Evolutionary conservation across 2,329 filamentous ascomycete genomes (phyloP).

Genomic region (Scytalidium sp.): DNA sequence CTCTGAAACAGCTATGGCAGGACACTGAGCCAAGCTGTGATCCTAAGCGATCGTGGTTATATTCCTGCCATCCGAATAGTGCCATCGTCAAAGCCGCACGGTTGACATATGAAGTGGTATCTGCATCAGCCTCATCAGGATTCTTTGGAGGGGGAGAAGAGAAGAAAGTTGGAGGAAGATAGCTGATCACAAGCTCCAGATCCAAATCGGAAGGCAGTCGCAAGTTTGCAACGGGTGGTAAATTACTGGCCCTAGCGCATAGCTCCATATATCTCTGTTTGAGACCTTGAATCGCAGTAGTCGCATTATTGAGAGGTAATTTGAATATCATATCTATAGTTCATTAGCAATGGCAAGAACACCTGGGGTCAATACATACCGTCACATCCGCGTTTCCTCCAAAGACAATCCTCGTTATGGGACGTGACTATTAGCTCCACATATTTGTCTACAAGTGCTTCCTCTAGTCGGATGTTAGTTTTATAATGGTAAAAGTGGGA

Average conservation of each 20-base stretch:
- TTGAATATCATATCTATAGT: constrained; percentile 56
- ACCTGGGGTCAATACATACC: constrained; percentile 46
- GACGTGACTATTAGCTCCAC: constrained; percentile 67
- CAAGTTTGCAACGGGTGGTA: constrained; percentile 62
- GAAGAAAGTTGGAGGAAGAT: constrained; percentile 56
- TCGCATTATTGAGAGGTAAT: constrained; percentile 60
- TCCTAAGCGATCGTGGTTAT: constrained; percentile 24
- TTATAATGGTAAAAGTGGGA: constrained; percentile 11
- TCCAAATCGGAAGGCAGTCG: constrained; percentile 47
- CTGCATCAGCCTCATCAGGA: not conserved
- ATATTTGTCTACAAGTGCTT: constrained; percentile 75
- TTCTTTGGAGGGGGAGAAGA: constrained; percentile 30
- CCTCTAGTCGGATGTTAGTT: constrained; percentile 36
- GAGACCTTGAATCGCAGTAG: constrained; percentile 54
- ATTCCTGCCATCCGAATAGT: constrained; percentile 71
- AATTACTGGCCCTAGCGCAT: constrained; percentile 47
- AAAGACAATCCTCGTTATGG: constrained; percentile 80
- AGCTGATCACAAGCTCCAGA: constrained; percentile 45
- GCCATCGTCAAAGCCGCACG: constrained; percentile 66
- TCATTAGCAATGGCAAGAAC: constrained; percentile 7
- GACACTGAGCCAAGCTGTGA: constrained; percentile 39
- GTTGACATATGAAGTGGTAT: constrained; percentile 38
- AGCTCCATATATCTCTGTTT: constrained; percentile 65
- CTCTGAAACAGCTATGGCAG: constrained; percentile 83
- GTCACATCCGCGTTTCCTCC: constrained; percentile 85